Evolutionary conservation across 176 grass and related monocot genomes (phyloP).

Genomic region (Elaeis guineensis): DNA sequence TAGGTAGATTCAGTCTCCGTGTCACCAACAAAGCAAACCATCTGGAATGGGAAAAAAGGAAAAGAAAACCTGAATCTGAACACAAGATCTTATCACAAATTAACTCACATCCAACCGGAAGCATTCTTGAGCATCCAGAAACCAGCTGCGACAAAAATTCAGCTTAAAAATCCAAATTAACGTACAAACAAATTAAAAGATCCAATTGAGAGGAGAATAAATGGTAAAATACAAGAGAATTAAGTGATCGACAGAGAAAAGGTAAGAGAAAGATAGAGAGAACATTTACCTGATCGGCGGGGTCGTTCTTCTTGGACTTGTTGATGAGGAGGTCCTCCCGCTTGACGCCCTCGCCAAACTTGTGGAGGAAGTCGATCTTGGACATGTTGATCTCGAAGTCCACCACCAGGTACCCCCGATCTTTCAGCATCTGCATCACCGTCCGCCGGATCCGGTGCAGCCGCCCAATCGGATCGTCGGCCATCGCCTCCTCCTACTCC

Average conservation of each 20-base stretch:
- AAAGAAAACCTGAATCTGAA: too few species aligned
- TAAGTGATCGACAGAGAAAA: not conserved
- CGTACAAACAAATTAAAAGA: too few species aligned
- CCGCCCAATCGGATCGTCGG: constrained; percentile 14
- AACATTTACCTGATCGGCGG: constrained; percentile 54
- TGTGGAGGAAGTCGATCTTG: constrained; percentile 60
- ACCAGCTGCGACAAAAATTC: too few species aligned
- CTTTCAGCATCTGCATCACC: constrained; percentile 95
- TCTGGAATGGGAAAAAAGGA: too few species aligned
- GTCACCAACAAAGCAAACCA: too few species aligned
- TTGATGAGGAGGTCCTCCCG: constrained; percentile 89
- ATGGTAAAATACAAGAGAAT: too few species aligned
- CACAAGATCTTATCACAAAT: too few species aligned
- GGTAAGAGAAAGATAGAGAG: not conserved
- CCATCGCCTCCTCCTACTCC: constrained; percentile 35
- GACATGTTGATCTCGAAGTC: constrained; percentile 67
- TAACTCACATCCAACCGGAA: too few species aligned
- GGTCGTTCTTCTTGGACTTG: constrained; percentile 82
- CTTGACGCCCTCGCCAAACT: constrained; percentile 71
- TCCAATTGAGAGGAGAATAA: too few species aligned
- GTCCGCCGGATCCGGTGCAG: constrained; percentile 66
- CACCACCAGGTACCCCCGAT: constrained; percentile 80
- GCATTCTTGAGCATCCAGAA: too few species aligned
- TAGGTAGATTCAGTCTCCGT: too few species aligned
- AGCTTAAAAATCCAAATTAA: too few species aligned